These are phyloP conservation scores for Zangia roseola DNA, from an alignment of 768 basidiomycete species.

Conservation along the genomic window DNA sequence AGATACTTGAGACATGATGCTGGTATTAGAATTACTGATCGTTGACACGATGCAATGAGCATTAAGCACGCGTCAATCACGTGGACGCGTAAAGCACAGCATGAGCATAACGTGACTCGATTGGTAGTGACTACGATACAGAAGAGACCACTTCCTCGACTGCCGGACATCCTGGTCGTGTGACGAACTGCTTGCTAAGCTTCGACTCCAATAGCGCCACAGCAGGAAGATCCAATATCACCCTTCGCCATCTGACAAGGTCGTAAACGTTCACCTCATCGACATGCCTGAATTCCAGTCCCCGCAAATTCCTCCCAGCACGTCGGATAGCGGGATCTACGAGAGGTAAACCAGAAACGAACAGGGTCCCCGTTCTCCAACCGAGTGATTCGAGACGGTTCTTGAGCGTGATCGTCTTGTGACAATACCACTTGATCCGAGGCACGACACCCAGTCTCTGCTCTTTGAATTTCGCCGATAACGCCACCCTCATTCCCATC, in stretches of 20 bases:
- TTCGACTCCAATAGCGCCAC: conserved; percentile 74
- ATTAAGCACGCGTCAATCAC: conserved; percentile 31
- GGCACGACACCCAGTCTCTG: conserved; percentile 73
- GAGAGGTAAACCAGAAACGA: conserved; percentile 63
- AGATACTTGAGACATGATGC: conserved; percentile 45
- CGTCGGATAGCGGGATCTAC: conserved; percentile 56
- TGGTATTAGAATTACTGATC: background rate
- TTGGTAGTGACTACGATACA: background rate
- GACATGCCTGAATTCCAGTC: conserved; percentile 60
- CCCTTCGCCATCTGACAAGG: conserved; percentile 75
- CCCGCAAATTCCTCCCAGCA: conserved; percentile 70
- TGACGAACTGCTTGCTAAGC: conserved; percentile 42
- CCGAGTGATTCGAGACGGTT: conserved; percentile 62
- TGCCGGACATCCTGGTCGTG: too few relatives aligned
- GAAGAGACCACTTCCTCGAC: background rate
- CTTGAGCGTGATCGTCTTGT: conserved; percentile 67
- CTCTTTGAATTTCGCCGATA: conserved; percentile 81
- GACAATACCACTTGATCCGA: conserved; percentile 66
- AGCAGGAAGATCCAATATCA: conserved; percentile 79
- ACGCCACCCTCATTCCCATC: conserved; percentile 89
- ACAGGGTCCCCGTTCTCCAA: conserved; percentile 66
- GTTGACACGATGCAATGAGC: background rate
- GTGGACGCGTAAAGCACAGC: conserved; percentile 24
- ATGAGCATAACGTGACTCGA: background rate
- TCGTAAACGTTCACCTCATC: conserved; percentile 79